Evolutionary conservation across 1,284 basidiomycete species (phyloP).

Genomic region (Moesziomyces aphidis): DNA sequence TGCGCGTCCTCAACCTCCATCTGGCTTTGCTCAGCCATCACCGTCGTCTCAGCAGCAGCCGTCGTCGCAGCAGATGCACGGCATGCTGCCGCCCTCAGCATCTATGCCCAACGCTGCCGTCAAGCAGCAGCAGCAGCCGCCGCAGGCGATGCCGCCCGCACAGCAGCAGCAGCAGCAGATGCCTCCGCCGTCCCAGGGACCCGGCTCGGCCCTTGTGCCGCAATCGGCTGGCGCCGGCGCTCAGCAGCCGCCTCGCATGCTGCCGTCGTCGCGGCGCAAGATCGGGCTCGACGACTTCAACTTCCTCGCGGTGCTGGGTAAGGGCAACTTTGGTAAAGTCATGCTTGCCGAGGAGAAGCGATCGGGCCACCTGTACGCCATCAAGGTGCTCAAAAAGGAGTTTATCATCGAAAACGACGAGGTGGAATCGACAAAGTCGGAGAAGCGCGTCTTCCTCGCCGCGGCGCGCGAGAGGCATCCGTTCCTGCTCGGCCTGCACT

Average conservation of each 20-base stretch:
- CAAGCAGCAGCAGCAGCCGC: constrained; percentile 9
- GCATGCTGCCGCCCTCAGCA: neutral
- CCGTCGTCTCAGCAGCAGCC: constrained; percentile 12
- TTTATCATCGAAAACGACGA: constrained; percentile 99
- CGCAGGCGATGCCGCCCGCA: constrained; percentile 11
- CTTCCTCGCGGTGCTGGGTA: constrained; percentile 96
- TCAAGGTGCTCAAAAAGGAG: constrained; percentile 99
- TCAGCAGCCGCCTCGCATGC: constrained; percentile 37
- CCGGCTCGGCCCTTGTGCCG: neutral
- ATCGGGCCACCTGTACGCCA: constrained; percentile 89
- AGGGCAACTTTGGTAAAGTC: constrained; percentile 99
- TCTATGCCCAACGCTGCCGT: constrained; percentile 1
- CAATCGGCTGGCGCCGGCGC: constrained; percentile 1
- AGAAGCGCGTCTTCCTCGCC: constrained; percentile 97
- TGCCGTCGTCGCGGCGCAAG: constrained; percentile 75
- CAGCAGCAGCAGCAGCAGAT: constrained; percentile 14
- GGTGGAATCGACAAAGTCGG: constrained; percentile 98
- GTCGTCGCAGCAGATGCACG: constrained; percentile 11
- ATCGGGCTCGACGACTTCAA: constrained; percentile 99
- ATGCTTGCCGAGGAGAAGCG: constrained; percentile 99
- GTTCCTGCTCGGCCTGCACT: constrained; percentile 95
- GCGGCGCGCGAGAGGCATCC: constrained; percentile 97
- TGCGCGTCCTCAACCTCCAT: constrained; percentile 30
- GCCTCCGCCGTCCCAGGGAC: neutral
- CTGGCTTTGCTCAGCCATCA: constrained; percentile 13